Evolutionary conservation across 2,329 filamentous ascomycete species (phyloP).

Genomic region (Cadophora luteo-olivacea): DNA sequence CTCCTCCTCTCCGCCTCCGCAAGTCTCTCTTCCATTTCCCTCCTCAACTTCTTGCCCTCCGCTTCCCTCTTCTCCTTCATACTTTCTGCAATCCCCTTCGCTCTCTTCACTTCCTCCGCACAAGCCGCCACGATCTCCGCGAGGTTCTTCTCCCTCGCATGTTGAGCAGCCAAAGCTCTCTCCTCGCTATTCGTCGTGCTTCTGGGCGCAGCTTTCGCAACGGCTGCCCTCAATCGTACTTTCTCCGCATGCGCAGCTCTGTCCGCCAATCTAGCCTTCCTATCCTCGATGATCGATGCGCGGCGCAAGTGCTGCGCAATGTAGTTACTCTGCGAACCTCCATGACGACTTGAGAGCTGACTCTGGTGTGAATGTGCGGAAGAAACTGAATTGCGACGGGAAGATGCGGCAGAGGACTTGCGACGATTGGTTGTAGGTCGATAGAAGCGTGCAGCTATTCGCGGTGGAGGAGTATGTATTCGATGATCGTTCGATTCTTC

Average conservation of each 20-base stretch:
- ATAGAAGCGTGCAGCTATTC: conserved; percentile 81
- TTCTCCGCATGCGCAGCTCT: conserved; percentile 84
- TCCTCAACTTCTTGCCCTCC: conserved; percentile 70
- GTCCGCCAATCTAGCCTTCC: conserved; percentile 80
- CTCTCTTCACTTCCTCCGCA: conserved; percentile 82
- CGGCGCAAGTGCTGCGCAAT: conserved; percentile 81
- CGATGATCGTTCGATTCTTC: conserved; percentile 41
- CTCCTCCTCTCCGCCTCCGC: conserved; percentile 78
- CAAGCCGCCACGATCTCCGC: conserved; percentile 83
- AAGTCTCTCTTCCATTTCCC: conserved; percentile 81
- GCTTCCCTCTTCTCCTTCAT: conserved; percentile 83
- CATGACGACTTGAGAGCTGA: conserved; percentile 51
- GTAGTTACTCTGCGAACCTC: conserved; percentile 74
- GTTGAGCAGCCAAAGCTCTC: conserved; percentile 76
- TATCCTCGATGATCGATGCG: conserved; percentile 80
- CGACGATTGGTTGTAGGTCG: conserved; percentile 69
- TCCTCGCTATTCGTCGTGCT: conserved; percentile 75
- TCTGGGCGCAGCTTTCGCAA: conserved; percentile 72
- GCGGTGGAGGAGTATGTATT: conserved; percentile 70
- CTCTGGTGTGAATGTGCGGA: conserved; percentile 63
- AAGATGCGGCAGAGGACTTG: conserved; percentile 79
- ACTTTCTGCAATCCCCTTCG: conserved; percentile 81
- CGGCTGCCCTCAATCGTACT: conserved; percentile 76
- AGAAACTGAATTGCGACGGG: conserved; percentile 80
- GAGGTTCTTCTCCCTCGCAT: conserved; percentile 79